Conservation (phyloP, 192 early-diverging fungal species). For the Pilaira anomala region DNA sequence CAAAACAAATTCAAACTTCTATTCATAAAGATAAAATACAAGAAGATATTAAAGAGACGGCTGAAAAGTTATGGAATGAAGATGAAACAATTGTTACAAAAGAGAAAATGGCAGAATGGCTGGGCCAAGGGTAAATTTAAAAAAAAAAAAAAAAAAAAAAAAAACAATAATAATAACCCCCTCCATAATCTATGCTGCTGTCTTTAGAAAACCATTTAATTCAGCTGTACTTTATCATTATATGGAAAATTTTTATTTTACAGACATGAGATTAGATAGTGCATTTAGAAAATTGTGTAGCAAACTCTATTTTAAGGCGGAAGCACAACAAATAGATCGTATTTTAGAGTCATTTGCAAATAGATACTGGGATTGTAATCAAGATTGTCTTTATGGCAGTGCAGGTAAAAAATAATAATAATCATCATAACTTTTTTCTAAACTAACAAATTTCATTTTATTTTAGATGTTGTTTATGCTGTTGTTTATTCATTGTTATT, state of each 20-base stretch:
- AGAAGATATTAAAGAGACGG: slow-evolving; percentile 18
- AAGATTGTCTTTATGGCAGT: slow-evolving; percentile 45
- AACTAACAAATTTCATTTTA: not conserved
- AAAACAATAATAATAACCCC: not conserved
- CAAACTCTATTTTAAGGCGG: slow-evolving; percentile 81
- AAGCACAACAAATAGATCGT: slow-evolving; percentile 91
- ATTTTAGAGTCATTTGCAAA: slow-evolving; percentile 79
- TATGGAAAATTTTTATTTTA: slow-evolving; percentile 77
- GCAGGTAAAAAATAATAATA: slow-evolving; percentile 18
- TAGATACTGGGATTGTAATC: slow-evolving; percentile 84
- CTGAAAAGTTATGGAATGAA: slow-evolving; percentile 34
- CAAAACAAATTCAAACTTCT: not conserved
- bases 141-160: not conserved
- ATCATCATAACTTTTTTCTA: not conserved
- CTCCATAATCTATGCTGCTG: not conserved
- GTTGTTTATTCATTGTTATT: slow-evolving; percentile 83
- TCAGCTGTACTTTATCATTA: slow-evolving; percentile 59
- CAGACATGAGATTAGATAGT: slow-evolving; percentile 65
- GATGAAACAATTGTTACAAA: slow-evolving; percentile 39
- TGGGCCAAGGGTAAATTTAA: slow-evolving; percentile 39
- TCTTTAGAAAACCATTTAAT: slow-evolving; percentile 46
- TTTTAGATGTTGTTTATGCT: slow-evolving; percentile 78
- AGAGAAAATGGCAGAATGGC: slow-evolving; percentile 41
- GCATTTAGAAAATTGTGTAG: slow-evolving; percentile 75
- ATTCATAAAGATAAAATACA: not conserved